phyloP scores from a whole-genome alignment of 176 grass and related monocot species.

The Panicum miliaceum region DNA sequence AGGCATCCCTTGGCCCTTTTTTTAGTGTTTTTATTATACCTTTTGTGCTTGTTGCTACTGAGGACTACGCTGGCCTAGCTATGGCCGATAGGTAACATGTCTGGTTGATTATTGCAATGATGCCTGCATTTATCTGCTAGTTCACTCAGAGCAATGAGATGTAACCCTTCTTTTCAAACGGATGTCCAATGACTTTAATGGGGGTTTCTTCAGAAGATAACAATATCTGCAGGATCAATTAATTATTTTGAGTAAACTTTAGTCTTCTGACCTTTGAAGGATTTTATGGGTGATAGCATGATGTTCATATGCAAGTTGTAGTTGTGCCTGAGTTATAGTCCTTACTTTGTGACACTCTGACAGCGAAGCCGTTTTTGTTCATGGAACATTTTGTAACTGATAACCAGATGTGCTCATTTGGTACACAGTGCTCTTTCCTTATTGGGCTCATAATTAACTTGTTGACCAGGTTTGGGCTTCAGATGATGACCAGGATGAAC shows the following conservation, averaged over 20 bases:
- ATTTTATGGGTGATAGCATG: constrained; percentile 32
- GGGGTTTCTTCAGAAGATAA: constrained; percentile 21
- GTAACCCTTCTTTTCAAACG: neutral
- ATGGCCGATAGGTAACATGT: neutral
- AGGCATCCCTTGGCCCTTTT: neutral
- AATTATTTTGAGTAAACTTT: constrained; percentile 23
- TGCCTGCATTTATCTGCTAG: constrained; percentile 12
- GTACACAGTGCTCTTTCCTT: constrained; percentile 29
- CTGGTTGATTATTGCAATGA: constrained; percentile 6
- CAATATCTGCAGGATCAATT: constrained; percentile 5
- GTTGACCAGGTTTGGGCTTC: constrained; percentile 81
- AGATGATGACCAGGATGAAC: constrained; percentile 89
- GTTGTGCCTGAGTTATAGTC: constrained; percentile 26
- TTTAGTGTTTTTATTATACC: neutral
- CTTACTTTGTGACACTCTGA: constrained; percentile 3
- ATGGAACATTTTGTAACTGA: constrained; percentile 20
- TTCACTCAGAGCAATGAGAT: constrained; percentile 38
- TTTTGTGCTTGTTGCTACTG: neutral
- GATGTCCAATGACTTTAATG: constrained; percentile 12
- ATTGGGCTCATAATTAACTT: constrained; percentile 45
- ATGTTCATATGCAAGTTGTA: constrained; percentile 8
- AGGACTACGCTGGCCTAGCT: constrained; percentile 14
- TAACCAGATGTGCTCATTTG: constrained; percentile 27
- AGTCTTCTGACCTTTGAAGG: constrained; percentile 24
- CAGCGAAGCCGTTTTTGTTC: neutral